phyloP scores from a whole-genome alignment of 495 filamentous ascomycete genomes.

The Penicillium coprophilum region DNA sequence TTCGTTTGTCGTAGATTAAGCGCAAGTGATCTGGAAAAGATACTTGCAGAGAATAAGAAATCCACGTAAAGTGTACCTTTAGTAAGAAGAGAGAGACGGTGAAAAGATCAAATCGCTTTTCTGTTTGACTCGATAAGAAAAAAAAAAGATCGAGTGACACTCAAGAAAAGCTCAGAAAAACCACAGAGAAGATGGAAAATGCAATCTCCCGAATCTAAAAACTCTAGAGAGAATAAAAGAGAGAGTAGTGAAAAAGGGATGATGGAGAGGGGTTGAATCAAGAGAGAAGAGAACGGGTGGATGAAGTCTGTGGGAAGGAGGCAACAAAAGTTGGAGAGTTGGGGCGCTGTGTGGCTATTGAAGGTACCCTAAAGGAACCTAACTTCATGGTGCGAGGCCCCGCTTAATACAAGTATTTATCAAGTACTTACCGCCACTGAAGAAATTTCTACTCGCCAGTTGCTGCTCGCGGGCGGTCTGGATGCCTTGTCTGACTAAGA shows the following conservation, averaged over 20 bases:
- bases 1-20: conserved; percentile 12
- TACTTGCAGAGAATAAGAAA: conserved; percentile 30
- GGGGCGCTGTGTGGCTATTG: conserved; percentile 8
- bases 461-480: conserved; percentile 8
- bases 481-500: conserved; percentile 12
- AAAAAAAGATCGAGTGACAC: conserved; percentile 25
- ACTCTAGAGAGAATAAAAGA: conserved; percentile 40
- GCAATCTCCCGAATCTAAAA: conserved; percentile 40
- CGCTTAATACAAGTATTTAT: not conserved
- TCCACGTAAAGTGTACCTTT: conserved; percentile 18
- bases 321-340: conserved; percentile 22
- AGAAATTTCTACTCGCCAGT: conserved; percentile 18
- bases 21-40: conserved; percentile 24
- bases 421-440: conserved; percentile 13
- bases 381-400: not conserved
- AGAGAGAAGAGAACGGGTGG: conserved; percentile 28
- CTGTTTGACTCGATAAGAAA: conserved; percentile 23
- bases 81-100: conserved; percentile 15
- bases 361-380: not conserved
- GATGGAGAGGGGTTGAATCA: conserved; percentile 34
- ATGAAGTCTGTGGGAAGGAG: conserved; percentile 32
- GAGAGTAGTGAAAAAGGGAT: conserved; percentile 33
- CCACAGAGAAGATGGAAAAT: conserved; percentile 37
- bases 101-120: conserved; percentile 25
- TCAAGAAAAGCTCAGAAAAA: conserved; percentile 20